Base-by-base conservation (phyloP, 192 early-diverging fungal species). In the Coemansia javaensis region DNA sequence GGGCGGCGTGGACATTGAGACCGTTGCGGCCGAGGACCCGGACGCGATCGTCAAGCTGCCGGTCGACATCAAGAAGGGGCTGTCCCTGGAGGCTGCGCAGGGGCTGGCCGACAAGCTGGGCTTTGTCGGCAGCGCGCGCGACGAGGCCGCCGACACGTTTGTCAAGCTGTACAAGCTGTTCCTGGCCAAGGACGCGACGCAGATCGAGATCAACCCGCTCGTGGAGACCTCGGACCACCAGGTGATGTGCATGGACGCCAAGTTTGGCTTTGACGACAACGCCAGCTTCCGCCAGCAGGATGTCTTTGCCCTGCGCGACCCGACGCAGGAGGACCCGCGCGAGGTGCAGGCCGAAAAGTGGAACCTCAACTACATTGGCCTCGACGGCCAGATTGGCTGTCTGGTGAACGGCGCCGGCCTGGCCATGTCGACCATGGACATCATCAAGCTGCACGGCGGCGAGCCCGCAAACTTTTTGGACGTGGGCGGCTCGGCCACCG, bases 381-480 rank as follows among this genome's bases (percentile, higher is more conserved):
- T 99, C 31, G 93, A 99, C 55, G 96, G 96, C 56, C 89, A 78
- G 65, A 97, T 99, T 65, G 96, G 94, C 52, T 99, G 96, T 71
- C 81, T 99, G 18, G 88, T 97, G 47, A 99, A 99, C 79, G 96
- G 96, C 54, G 94, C 96, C 35, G 96, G 96, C 59, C 82, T 99
- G 32, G 96, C 94, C 67, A 99, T 97, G 96, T 88, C 96, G 41
- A 99, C 96, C 44, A 99, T 97, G 94, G 96, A 99, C 74, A 99
- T 99, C 61, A 97, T 99, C 76, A 96, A 99, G 81, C 81, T 99
- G 42, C 85, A 99, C 79, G 96, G 94, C 47, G 96, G 96, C 31
- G 89, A 91, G 53, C 96, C 96, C 8, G 96, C 94, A 63, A 99
- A 99, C 83, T 99, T 99, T 79, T 83, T 99, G 47, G 94, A 99